Base-by-base conservation (phyloP, 2,329 filamentous ascomycete species). In the Gremmenia infestans region DNA sequence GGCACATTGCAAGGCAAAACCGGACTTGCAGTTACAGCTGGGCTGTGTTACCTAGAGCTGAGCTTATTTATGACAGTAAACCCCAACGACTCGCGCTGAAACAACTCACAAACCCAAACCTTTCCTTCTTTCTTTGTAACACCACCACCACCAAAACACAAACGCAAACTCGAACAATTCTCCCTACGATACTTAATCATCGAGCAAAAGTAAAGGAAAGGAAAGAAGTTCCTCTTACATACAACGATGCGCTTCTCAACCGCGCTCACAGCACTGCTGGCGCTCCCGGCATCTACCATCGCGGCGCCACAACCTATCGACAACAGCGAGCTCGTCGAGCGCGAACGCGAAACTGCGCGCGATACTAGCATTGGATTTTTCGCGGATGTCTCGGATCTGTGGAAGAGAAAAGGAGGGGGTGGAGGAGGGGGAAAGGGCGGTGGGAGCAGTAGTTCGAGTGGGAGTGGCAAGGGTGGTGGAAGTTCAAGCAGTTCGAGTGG, bases 371-470 rank as follows among this genome's bases (percentile, higher is more conserved):
- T 6, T 28, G 35, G 35, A 2, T 11, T 58, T 1, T 50, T 55
- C 35, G 56, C 39, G 8, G 62, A 62, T 28, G 50, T 52, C 5
- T 56, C 50, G 52, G 75, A 82, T 35, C 70, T 85, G 22, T 83
- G 76, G 73, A 85, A 83, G 73, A 77, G 83, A 60, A 81, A 81
- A 64, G 82, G 82, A 37, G 82, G 83, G 48, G 82, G 82, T 6
- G 80, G 80, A 8, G 72, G 78, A 11, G 79, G 80, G 49, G 73
- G 76, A 17, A 71, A 76, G 56, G 76, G 78, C 9, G 73, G 76
- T 25, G 61, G 59, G 5, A 48, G 56, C 22, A 53, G 55, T n/a
- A 36, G 48, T 19, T 42, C 50, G 32, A 39, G 48, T n/a, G 47
- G 54, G 19, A 70, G 78, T 17, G 77, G 78, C 43, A 71, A 73